These are phyloP conservation scores for Penicillium concentricum DNA, from an alignment of 2,329 filamentous ascomycete genomes.

Conservation along the genomic window DNA sequence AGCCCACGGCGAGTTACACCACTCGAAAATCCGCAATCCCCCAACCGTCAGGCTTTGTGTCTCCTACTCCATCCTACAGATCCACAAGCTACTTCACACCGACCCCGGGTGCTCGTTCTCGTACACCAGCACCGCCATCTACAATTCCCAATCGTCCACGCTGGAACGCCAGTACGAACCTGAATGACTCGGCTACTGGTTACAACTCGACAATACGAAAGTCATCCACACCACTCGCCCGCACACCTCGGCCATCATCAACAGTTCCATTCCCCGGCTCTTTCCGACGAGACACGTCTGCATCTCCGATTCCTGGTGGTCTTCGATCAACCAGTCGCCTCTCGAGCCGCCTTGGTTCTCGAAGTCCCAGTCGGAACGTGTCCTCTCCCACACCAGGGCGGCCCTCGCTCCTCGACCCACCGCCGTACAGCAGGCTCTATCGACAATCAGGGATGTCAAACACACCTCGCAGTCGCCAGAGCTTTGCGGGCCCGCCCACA, in stretches of 20 bases:
- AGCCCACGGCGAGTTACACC: conserved; percentile 29
- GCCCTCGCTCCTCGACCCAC: conserved; percentile 38
- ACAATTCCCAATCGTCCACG: conserved; percentile 60
- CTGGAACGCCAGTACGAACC: conserved; percentile 71
- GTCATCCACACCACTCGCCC: conserved; percentile 25
- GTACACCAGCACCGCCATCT: conserved; percentile 44
- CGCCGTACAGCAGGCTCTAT: conserved; percentile 43
- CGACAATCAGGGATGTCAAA: conserved; percentile 28
- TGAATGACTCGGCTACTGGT: conserved; percentile 62
- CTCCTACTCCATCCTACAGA: conserved; percentile 36
- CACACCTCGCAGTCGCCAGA: conserved; percentile 39
- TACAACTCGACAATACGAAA: conserved; percentile 57
- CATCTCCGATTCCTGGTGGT: conserved; percentile 38
- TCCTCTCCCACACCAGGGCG: conserved; percentile 30
- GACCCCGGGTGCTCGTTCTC: conserved; percentile 47
- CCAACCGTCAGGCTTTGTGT: conserved; percentile 30
- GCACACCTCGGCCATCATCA: conserved; percentile 39
- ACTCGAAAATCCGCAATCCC: conserved; percentile 40
- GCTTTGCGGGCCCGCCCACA: conserved; percentile 33
- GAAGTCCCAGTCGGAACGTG: conserved; percentile 29
- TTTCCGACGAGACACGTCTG: conserved; percentile 43
- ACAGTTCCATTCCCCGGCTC: conserved; percentile 43
- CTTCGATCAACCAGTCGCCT: conserved; percentile 35
- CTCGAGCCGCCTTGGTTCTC: conserved; percentile 33
- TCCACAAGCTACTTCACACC: conserved; percentile 52